These are phyloP conservation scores for Cardamine chenopodiifolia DNA, from an alignment of 345 rosid species.

Conservation along the genomic window DNA sequence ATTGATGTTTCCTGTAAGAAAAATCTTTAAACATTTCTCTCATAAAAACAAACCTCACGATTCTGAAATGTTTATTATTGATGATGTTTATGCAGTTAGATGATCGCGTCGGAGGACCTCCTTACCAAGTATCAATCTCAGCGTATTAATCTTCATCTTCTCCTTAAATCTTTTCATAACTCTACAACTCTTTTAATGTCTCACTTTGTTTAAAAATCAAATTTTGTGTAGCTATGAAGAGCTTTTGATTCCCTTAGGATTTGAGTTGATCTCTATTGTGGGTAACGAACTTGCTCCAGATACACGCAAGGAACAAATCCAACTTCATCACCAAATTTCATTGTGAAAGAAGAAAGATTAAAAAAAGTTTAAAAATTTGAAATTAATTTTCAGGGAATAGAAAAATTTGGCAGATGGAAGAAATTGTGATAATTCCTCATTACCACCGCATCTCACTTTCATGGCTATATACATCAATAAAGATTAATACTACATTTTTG, in stretches of 20 bases:
- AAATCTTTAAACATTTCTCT: background rate
- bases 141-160: constrained; percentile 46
- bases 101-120: constrained; percentile 24
- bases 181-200: background rate
- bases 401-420: constrained; percentile 85
- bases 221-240: constrained; percentile 30
- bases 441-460: background rate
- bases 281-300: constrained; percentile 40
- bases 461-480: constrained; percentile 6
- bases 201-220: background rate
- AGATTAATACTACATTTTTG: background rate
- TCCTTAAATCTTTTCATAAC: background rate
- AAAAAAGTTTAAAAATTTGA: background rate
- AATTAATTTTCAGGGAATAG: constrained; percentile 56
- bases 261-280: constrained; percentile 27
- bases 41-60: background rate
- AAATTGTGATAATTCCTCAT: constrained; percentile 20
- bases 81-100: constrained; percentile 27
- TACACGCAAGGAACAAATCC: constrained; percentile 48
- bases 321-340: constrained; percentile 9
- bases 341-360: background rate
- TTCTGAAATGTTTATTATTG: background rate
- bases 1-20: constrained; percentile 64
- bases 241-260: constrained; percentile 36
- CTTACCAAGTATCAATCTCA: constrained; percentile 39